Evolutionary conservation across 2,329 filamentous ascomycete genomes (phyloP), one percentile per base, ranked within the genome.

Genomic region (Hymenoscyphus albidus): DNA sequence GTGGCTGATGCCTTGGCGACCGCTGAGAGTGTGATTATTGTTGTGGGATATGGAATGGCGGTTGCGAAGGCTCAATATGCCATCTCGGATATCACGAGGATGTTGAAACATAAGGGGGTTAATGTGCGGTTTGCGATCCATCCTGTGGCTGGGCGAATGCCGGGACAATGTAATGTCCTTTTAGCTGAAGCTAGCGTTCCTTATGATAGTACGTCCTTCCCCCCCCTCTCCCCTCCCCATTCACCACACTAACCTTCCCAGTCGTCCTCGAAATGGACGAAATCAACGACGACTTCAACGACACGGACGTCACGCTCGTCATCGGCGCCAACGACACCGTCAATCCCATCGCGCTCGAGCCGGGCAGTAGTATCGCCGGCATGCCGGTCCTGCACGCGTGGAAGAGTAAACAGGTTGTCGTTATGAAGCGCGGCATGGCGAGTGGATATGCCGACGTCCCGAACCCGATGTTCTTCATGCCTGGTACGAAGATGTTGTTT

Each of bases 251-350:
- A 42, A 42, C 32, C 35, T 31, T 5, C 27, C 16, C 16, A 79
- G 79, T 96, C 63, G 92, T 96, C 35, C 83, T 96, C 57, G 92
- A 97, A 78, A 96, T 96, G 92, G 93, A 96, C 71, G 93, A 97
- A 80, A 96, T 96, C 79, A 97, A 96, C 76, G 92, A 96, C 68
- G 92, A 96, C 73, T 97, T 96, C 76, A 77, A 82, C 6, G 90
- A 95, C 35, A 96, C 93, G 0, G 93, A 96, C 72, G 81, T 96
- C 10, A 93, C 91, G 0, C 84, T 96, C 3, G 92, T 96, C 0
- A 96, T 96, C 73, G 93, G 93, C 2, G 93, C 93, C 9, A 96
- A 97, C 71, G 93, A 97, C 72, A 96, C 93, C 0, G 93, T 96
- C 44, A 96, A 97, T 73, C 93, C 93, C 0, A 94, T 94, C 71